A percentile compares a stretch with the other conserved stretches of the same genome.
Evolutionary conservation across 169 alveolate species (phyloP).

Genomic region (Babesia bovis): DNA sequence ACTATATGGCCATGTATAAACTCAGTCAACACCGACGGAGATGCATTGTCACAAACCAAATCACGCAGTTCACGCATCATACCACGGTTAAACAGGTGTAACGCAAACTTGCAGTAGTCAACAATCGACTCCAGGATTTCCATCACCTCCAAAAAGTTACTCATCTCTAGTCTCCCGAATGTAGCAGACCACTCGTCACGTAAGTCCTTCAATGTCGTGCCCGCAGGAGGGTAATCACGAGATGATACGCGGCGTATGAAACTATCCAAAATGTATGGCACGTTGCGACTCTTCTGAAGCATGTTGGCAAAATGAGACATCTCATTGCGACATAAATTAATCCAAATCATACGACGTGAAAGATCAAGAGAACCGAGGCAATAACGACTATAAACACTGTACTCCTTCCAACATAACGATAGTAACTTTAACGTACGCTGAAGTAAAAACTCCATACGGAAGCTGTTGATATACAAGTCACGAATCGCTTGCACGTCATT

Average conservation of each 20-base stretch:
- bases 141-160: constrained; percentile 24
- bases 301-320: constrained; percentile 45
- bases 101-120: constrained; percentile 33
- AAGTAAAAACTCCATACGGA: constrained; percentile 27
- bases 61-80: constrained; percentile 23
- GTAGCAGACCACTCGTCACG: neutral
- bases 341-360: constrained; percentile 27
- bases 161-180: neutral
- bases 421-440: constrained; percentile 24
- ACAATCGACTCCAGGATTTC: constrained; percentile 29
- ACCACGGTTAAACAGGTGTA: constrained; percentile 22
- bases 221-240: constrained; percentile 8
- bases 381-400: constrained; percentile 30
- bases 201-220: constrained; percentile 1
- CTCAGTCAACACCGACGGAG: constrained; percentile 16
- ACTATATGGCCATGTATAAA: constrained; percentile 30
- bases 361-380: constrained; percentile 50
- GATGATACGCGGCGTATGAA: constrained; percentile 6
- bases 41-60: constrained; percentile 19
- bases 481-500: constrained; percentile 22
- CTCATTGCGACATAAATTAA: constrained; percentile 50
- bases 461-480: constrained; percentile 12
- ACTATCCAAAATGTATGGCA: constrained; percentile 2
- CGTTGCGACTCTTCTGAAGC: constrained; percentile 29
- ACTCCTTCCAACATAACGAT: constrained; percentile 41